Percentiles rank a stretch among this genome's conserved stretches.
phyloP scores from a whole-genome alignment of 2,329 filamentous ascomycete genomes.

The Xylaria sp. region DNA sequence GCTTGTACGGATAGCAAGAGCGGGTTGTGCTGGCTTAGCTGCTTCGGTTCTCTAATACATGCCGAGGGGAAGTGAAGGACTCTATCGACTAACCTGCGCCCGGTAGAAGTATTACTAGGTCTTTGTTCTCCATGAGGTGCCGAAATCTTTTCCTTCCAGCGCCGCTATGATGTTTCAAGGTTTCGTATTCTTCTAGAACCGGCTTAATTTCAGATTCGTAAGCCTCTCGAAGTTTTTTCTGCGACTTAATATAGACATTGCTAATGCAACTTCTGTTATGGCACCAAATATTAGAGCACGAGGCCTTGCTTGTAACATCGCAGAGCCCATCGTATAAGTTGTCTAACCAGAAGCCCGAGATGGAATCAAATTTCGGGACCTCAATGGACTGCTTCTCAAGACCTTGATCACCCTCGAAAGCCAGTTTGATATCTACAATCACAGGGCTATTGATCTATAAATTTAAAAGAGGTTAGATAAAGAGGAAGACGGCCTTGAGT shows the following conservation, averaged over 20 bases:
- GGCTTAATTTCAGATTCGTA: background rate
- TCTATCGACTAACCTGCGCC: too few species aligned
- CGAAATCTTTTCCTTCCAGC: background rate
- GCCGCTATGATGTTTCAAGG: background rate
- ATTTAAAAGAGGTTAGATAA: too few species aligned
- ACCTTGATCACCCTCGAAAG: background rate
- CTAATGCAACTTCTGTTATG: background rate
- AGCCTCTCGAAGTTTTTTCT: accelerated
- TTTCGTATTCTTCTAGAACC: background rate
- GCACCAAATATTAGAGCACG: background rate
- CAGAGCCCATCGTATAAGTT: background rate
- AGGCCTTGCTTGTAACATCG: background rate
- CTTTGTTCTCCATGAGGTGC: background rate
- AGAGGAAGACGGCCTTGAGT: too few species aligned
- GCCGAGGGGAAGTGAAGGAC: too few species aligned
- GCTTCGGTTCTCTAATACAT: too few species aligned
- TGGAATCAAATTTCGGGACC: background rate
- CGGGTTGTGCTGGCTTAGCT: too few species aligned
- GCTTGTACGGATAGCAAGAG: too few species aligned
- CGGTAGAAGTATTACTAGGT: background rate
- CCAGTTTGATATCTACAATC: background rate
- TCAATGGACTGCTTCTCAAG: background rate
- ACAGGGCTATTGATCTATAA: background rate
- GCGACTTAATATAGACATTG: accelerated
- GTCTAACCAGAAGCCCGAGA: background rate